These are phyloP conservation scores for Fusarium papillatum DNA, from an alignment of 2,329 filamentous ascomycete species.

Conservation along the genomic window DNA sequence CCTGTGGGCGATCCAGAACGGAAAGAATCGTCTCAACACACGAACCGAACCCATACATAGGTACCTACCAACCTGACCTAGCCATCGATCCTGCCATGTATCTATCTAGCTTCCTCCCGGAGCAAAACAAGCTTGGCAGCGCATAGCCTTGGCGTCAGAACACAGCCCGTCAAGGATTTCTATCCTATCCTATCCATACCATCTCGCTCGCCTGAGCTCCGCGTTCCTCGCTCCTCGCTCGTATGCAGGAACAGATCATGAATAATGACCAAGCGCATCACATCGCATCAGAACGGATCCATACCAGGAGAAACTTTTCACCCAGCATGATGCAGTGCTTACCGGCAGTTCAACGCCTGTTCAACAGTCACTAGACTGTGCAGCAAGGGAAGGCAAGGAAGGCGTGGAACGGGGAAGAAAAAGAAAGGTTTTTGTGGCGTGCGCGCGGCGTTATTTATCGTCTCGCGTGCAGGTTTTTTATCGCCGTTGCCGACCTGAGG, in stretches of 20 bases:
- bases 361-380: background rate
- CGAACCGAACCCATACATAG: slow-evolving; percentile 6
- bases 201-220: background rate
- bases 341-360: background rate
- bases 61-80: background rate
- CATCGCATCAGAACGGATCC: background rate
- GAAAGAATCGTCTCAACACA: slow-evolving; percentile 10
- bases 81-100: background rate
- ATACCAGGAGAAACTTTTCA: slow-evolving; percentile 1
- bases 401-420: slow-evolving; percentile 6
- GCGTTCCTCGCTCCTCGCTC: background rate
- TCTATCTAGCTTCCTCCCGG: background rate
- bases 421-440: slow-evolving; percentile 24
- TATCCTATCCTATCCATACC: too few relatives aligned
- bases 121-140: background rate
- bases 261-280: background rate
- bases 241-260: background rate
- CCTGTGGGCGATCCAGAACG: background rate
- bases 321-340: slow-evolving; percentile 2
- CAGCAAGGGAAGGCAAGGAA: background rate
- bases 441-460: slow-evolving; percentile 12
- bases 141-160: background rate
- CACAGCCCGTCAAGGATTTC: slow-evolving; percentile 1
- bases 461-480: slow-evolving; percentile 25
- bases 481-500: slow-evolving; percentile 20